Evolutionary conservation across 2,329 filamentous ascomycete genomes (phyloP).

Genomic region (Microsporum ferrugineum): DNA sequence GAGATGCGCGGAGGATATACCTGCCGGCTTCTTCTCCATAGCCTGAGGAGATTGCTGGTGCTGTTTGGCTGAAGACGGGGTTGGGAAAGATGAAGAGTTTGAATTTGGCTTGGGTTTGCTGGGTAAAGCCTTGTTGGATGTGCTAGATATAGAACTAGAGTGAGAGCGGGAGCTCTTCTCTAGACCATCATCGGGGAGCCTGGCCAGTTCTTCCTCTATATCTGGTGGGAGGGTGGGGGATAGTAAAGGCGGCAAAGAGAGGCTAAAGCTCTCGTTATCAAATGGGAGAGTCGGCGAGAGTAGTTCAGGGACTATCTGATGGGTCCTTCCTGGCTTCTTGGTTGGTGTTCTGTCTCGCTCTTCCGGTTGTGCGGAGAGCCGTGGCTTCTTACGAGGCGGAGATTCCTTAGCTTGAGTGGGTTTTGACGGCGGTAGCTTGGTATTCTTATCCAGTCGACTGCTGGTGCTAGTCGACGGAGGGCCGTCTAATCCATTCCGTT

Average conservation of each 20-base stretch:
- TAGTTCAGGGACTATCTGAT: slow-evolving; percentile 26
- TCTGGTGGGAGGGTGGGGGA: slow-evolving; percentile 48
- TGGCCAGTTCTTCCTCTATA: slow-evolving; percentile 42
- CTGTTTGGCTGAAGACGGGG: background rate
- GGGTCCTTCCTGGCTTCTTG: slow-evolving; percentile 15
- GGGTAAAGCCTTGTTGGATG: slow-evolving; percentile 8
- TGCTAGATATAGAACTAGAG: slow-evolving; percentile 14
- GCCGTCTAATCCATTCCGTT: background rate
- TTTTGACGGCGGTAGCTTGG: background rate
- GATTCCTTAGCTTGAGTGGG: background rate
- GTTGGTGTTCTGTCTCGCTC: slow-evolving; percentile 10
- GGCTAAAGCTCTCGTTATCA: slow-evolving; percentile 20
- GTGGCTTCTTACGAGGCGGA: slow-evolving; percentile 29
- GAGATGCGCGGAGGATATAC: background rate
- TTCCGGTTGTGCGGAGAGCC: slow-evolving; percentile 21
- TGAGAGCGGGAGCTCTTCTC: slow-evolving; percentile 9
- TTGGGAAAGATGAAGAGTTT: background rate
- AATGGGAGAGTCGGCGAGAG: slow-evolving; percentile 34
- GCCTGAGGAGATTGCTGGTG: background rate
- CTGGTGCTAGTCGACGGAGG: background rate
- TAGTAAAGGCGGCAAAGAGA: slow-evolving; percentile 42
- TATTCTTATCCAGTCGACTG: background rate
- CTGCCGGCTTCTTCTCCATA: slow-evolving; percentile 7
- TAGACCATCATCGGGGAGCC: slow-evolving; percentile 27
- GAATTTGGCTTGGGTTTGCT: slow-evolving; percentile 6